phyloP scores from a whole-genome alignment of 331 rosid species.

The Arachis monticola region DNA sequence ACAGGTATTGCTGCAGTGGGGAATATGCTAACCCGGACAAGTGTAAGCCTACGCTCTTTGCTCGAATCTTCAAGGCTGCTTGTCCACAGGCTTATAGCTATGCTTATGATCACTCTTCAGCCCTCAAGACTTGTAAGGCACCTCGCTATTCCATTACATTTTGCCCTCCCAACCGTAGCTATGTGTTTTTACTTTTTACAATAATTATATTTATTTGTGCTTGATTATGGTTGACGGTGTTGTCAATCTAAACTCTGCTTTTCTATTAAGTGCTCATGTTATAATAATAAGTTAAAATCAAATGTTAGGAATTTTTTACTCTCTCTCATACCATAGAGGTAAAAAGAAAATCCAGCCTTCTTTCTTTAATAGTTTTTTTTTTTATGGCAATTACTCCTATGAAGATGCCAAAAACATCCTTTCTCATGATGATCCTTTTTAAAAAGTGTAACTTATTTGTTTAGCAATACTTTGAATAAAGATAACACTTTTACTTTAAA shows the following conservation, averaged over 20 bases:
- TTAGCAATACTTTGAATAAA: too few relatives aligned
- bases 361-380: too few relatives aligned
- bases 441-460: too few relatives aligned
- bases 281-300: too few relatives aligned
- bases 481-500: too few relatives aligned
- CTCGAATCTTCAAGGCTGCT: slow-evolving; percentile 54
- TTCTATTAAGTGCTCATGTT: too few relatives aligned
- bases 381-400: too few relatives aligned
- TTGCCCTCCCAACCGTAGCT: slow-evolving; percentile 47
- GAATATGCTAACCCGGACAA: slow-evolving; percentile 47
- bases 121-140: slow-evolving; percentile 59
- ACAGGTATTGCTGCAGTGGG: slow-evolving; percentile 62
- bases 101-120: slow-evolving; percentile 55
- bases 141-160: slow-evolving; percentile 56
- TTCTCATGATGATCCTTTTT: too few relatives aligned
- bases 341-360: too few relatives aligned
- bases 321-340: too few relatives aligned
- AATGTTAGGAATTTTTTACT: too few relatives aligned
- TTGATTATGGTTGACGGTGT: background rate
- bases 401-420: too few relatives aligned
- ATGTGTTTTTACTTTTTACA: background rate
- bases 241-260: slow-evolving; percentile 38
- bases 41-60: slow-evolving; percentile 59
- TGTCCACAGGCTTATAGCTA: slow-evolving; percentile 62
- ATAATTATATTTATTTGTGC: background rate